Base-by-base conservation (phyloP, 768 basidiomycete species). In the Agaricus sinodeliciosus region DNA sequence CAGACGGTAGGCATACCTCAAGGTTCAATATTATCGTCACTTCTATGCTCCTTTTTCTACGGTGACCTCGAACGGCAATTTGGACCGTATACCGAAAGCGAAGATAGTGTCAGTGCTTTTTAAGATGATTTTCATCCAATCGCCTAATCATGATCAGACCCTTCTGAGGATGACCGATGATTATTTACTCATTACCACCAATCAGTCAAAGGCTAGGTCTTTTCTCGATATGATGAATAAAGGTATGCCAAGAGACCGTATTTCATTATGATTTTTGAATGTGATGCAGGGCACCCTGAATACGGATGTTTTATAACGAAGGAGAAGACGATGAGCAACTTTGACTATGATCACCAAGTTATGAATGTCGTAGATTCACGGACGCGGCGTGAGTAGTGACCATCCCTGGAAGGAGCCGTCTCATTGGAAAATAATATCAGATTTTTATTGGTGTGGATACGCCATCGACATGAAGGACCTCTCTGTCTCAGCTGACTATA, bases 1-100 rank as follows among this genome's bases (percentile, higher is more conserved):
- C 96, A 99, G 66, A 80, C 78, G n/a, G 80, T 90, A 26, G 96
- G 96, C 2, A 99, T 99, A 19, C 95, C 96, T 0, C 96, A 99
- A 67, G 96, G 96, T 18, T 97, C 94, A 2, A 82, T 94, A n/a
- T 70, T 98, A n/a, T 96, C 94, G 6, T 79, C 88, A 0, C 63
- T 98, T n/a, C 70, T 99, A 1, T 99, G 96, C 65, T 87, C 89
- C 1, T 90, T 94, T 67, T 96, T 91, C 65, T 99, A 97, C 59
- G 94, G 92, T 5, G 86, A 95, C 62, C 74, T 99, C 55, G 96
- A 98, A 67, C 77, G 70, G 27, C 70, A 62, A 6, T 74, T 79
- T 40, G 70, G 74, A 26, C 65, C 69, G 36, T 83, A 87, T 57
- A 78, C 76, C 2, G 63, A 77, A 3, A 80, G 85, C 47, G 67